Conservation (phyloP, 202 grass and related monocot genomes). For the Setaria viridis region DNA sequence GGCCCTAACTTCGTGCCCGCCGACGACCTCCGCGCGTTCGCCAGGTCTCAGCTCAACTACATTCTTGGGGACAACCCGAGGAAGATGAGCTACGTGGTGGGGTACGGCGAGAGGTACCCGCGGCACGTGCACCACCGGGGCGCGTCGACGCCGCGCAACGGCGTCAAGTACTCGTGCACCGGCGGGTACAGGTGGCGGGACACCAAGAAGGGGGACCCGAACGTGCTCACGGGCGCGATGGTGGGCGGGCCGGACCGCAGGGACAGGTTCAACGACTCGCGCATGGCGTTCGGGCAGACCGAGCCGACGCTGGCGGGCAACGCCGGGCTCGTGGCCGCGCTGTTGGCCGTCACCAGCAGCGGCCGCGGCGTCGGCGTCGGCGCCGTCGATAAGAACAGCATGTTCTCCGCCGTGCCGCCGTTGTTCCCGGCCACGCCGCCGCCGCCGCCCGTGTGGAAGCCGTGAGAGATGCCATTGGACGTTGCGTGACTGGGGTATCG, state of each 20-base stretch:
- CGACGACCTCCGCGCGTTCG: conserved; percentile 65
- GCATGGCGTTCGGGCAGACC: conserved; percentile 66
- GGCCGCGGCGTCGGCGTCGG: conserved; percentile 43
- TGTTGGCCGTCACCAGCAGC: conserved; percentile 72
- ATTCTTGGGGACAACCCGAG: conserved; percentile 86
- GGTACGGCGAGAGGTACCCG: conserved; percentile 80
- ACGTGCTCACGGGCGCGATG: conserved; percentile 84
- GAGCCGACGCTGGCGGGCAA: conserved; percentile 92
- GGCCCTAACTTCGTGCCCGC: conserved; percentile 76
- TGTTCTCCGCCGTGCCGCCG: conserved; percentile 91
- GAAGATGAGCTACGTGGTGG: conserved; percentile 97
- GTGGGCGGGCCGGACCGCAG: conserved; percentile 76
- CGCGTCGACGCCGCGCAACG: conserved; percentile 76
- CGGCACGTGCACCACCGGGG: conserved; percentile 75
- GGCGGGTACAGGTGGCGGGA: conserved; percentile 73
- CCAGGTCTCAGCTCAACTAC: conserved; percentile 83
- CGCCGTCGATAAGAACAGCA: conserved; percentile 84
- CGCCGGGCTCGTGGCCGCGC: conserved; percentile 78
- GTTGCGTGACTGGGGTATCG: not conserved
- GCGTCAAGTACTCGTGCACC: conserved; percentile 85
- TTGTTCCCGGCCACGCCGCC: conserved; percentile 70
- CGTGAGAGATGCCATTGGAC: conserved; percentile 40
- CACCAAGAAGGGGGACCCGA: conserved; percentile 67
- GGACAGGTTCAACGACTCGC: conserved; percentile 69
- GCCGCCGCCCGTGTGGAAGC: conserved; percentile 79